A percentile compares a stretch with the other conserved stretches of the same genome.
Evolutionary conservation across 129 eudicot species (phyloP).

Genomic region (Chrysanthemum seticuspe): DNA sequence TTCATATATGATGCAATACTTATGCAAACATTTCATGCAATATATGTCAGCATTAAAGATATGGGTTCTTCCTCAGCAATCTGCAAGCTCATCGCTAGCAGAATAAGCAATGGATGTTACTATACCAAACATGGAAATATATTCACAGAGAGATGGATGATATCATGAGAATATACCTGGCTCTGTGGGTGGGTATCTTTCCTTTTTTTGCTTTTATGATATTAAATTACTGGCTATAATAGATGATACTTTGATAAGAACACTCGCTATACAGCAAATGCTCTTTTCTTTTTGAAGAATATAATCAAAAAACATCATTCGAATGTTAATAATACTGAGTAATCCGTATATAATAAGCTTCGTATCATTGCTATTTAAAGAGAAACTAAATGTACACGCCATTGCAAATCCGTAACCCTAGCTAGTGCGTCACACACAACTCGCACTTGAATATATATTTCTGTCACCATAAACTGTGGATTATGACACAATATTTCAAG

Average conservation of each 20-base stretch:
- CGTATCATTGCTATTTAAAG: background rate
- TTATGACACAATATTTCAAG: too few relatives aligned
- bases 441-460: too few relatives aligned
- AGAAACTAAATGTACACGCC: background rate
- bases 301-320: background rate
- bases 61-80: background rate
- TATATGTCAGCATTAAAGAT: too few relatives aligned
- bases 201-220: background rate
- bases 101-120: background rate
- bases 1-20: background rate
- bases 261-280: background rate
- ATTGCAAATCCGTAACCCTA: too few relatives aligned
- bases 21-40: too few relatives aligned
- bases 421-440: too few relatives aligned
- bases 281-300: slow-evolving; percentile 3
- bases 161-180: slow-evolving; percentile 1
- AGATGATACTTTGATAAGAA: slow-evolving; percentile 12
- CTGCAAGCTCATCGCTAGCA: background rate
- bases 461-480: too few relatives aligned
- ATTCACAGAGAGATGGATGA: background rate
- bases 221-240: slow-evolving; percentile 13
- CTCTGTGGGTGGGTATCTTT: slow-evolving; percentile 3
- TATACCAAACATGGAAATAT: slow-evolving; percentile 6
- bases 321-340: background rate
- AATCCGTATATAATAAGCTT: background rate